A percentile compares a stretch with the other conserved stretches of the same genome.
These are phyloP conservation scores for Murraya koenigii DNA, from an alignment of 345 rosid genomes.

Conservation along the genomic window DNA sequence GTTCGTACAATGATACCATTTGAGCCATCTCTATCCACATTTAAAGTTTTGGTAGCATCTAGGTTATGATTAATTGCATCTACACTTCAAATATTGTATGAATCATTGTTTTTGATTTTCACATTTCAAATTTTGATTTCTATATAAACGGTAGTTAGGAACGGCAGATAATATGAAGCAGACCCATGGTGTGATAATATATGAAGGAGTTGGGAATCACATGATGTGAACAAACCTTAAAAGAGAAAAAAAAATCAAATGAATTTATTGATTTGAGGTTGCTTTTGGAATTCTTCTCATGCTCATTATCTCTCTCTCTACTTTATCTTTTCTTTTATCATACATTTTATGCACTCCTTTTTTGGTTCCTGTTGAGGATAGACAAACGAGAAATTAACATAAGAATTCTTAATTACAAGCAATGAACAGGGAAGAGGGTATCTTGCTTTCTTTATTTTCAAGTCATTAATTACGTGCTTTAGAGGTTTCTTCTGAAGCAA, in stretches of 20 bases:
- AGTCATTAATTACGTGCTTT: conserved; percentile 8
- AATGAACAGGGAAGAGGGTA: conserved; percentile 10
- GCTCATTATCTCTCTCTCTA: neutral
- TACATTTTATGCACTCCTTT: neutral
- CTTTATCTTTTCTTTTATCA: conserved; percentile 8
- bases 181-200: conserved; percentile 28
- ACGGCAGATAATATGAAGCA: conserved; percentile 49
- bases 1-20: conserved; percentile 14
- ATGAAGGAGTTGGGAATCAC: conserved; percentile 47
- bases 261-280: conserved; percentile 22
- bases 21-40: conserved; percentile 36
- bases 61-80: conserved; percentile 51
- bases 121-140: neutral
- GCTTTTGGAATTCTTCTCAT: conserved; percentile 19
- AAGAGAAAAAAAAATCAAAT: neutral
- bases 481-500: conserved; percentile 24
- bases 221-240: conserved; percentile 16
- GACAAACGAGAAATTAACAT: neutral
- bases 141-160: conserved; percentile 41
- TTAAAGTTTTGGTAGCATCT: conserved; percentile 62
- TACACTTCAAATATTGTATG: conserved; percentile 35
- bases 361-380: conserved; percentile 6
- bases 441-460: conserved; percentile 23
- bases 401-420: conserved; percentile 8
- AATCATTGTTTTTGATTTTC: neutral